Base-by-base conservation (phyloP, 2,329 filamentous ascomycete species). In the Ophioceras dolichostomum region DNA sequence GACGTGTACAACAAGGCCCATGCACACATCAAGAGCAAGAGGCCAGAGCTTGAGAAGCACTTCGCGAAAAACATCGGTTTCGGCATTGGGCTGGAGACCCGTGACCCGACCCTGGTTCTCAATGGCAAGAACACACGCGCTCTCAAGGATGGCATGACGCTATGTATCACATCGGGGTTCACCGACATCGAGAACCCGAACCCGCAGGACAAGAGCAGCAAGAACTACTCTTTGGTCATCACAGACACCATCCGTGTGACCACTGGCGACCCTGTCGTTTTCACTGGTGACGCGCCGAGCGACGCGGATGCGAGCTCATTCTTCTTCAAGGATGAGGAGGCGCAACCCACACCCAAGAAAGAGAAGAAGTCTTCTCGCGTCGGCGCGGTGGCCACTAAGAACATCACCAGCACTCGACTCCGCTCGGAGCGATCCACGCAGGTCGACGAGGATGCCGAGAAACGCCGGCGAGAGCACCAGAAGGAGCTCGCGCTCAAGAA, bases 271-370 rank as follows among this genome's bases (percentile, higher is more conserved):
- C 74, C 82, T 1, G 80, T 87, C 22, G 78, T 95, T 20, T 96
- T 98, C 61, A 98, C 91, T 14, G 87, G 86, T 41, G 88, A 95
- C 54, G 88, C 89, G 1, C 79, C 88, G 2, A 83, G 84, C 20
- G 89, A 94, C 52, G 76, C 94, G 41, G 91, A 96, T 51, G 87
- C 87, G 4, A 89, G 89, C 28, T 94, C 89, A 0, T 98, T 98
- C 67, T 96, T 95, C 63, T 98, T 98, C 68, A 94, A 94, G 54
- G 89, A 96, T 48, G 86, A 94, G 53, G 84, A 93, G 47, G 76
- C 85, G 44, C 79, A 86, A 56, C 83, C 84, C 22, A 73, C 83
- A 9, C 83, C 85, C n/a, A 93, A 91, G 48, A 93, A 93, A 60
- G 79, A 88, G 49, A 93, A 91, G 70, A 86, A 80, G 59, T 82